Percentiles rank a stretch among this genome's conserved stretches.
Evolutionary conservation across 306 rosid genomes (phyloP).

Genomic region (Prunus armeniaca): DNA sequence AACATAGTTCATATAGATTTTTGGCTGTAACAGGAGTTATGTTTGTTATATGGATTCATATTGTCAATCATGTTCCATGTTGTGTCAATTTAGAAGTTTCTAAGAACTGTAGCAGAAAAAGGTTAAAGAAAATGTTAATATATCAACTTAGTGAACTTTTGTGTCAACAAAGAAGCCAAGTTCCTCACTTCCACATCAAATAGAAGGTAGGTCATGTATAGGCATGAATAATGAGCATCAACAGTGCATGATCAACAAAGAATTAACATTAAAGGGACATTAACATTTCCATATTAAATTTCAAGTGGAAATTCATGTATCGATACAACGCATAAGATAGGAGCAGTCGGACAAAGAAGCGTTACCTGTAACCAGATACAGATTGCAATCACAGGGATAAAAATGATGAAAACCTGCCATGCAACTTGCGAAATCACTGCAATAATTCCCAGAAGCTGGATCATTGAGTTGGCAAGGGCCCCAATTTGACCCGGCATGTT

Average conservation of each 20-base stretch:
- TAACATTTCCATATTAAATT: neutral
- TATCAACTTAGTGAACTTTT: neutral
- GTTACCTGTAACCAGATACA: constrained; percentile 78
- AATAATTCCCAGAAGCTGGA: constrained; percentile 70
- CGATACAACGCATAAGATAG: neutral
- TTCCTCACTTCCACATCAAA: no score
- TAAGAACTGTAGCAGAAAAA: neutral
- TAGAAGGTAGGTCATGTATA: no score
- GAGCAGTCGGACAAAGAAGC: constrained; percentile 3
- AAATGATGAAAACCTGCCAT: constrained; percentile 75
- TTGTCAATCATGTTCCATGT: neutral
- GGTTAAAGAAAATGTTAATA: neutral
- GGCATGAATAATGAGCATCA: neutral
- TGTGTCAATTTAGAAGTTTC: neutral
- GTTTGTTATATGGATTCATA: neutral
- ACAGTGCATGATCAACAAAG: neutral
- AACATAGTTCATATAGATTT: neutral
- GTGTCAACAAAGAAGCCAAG: no score
- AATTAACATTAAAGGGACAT: neutral
- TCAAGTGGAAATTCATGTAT: neutral
- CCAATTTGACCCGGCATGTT: constrained; percentile 44
- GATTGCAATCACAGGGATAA: constrained; percentile 57
- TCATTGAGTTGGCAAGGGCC: constrained; percentile 42
- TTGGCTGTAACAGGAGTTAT: neutral
- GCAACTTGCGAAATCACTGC: constrained; percentile 84